Evolutionary conservation across 345 rosid species (phyloP).

Genomic region (Syzygium aromaticum): DNA sequence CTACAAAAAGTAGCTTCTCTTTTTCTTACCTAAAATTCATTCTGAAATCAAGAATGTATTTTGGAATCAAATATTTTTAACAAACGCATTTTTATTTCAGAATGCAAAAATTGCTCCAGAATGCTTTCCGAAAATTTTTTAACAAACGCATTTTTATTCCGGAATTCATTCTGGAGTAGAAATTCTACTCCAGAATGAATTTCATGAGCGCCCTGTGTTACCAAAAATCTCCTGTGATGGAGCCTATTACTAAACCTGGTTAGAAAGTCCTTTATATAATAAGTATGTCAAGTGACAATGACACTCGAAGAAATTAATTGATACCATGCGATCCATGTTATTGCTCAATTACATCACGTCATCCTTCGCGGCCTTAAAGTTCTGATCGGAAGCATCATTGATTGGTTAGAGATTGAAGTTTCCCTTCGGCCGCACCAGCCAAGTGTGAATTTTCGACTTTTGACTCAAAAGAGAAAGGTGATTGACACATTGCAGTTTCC

Average conservation of each 20-base stretch:
- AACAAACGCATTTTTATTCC: no score
- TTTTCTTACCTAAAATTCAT: no score
- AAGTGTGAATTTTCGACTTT: neutral
- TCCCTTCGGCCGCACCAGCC: neutral
- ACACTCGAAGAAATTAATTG: accelerated
- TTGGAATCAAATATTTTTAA: no score
- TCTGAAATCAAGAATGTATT: no score
- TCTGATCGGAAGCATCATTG: neutral
- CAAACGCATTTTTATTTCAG: no score
- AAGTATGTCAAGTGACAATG: accelerated
- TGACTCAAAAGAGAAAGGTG: neutral
- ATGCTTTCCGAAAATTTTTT: no score
- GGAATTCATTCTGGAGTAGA: no score
- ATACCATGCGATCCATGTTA: neutral
- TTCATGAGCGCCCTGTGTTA: no score
- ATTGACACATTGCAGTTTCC: neutral
- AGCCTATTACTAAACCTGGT: neutral
- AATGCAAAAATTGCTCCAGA: no score
- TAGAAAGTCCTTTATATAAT: neutral
- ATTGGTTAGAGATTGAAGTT: neutral
- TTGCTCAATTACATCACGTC: neutral
- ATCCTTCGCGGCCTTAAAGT: neutral
- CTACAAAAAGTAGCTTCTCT: no score
- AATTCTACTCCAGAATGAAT: no score
- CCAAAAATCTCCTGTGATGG: neutral